Evolutionary conservation across 306 rosid species (phyloP), one percentile per base, ranked within the genome.

Genomic region (Prunus salicina): DNA sequence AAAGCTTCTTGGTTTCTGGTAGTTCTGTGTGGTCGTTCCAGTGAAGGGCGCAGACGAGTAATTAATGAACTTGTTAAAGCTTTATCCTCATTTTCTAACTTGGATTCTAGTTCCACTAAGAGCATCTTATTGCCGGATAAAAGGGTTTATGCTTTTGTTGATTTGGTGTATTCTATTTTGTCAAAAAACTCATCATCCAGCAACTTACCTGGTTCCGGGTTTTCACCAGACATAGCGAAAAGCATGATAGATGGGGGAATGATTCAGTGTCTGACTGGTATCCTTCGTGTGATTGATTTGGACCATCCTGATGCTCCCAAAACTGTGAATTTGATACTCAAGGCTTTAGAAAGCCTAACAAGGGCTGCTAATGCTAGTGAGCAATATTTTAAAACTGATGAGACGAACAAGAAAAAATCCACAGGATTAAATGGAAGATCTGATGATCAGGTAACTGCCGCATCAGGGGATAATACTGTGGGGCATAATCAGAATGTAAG

Each of bases 251-350:
- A 93, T 73, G 97, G 96, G 55, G 99, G 98, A 75, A 88, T 93
- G 79, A 91, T 96, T 85, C 92, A 81, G 78, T 91, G 97, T 82
- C 78, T 96, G 24, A 96, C 99, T 68, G 81, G 87, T 52, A 93
- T 91, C 76, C 84, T 96, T 64, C 91, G 89, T 86, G 96, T 96
- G 85, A 85, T 96, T 79, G 99, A 96, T 86, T 84, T 96, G 89
- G 99, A 96, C 82, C 98, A 96, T 86, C 97, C 99, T 27, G 98
- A 96, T 78, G 93, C 97, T 74, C 93, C 96, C 70, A 96, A 96
- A 88, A 83, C 87, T 83, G 98, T 85, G 68, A 96, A 89, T 86
- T 92, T 92, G 73, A 86, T 93, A 80, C 92, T 96, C 43, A 93
- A 96, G 86, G 90, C 91, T 65, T 84, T 96, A 52, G 99, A 96